Percentiles rank a stretch among this genome's conserved stretches.
Evolutionary conservation across 140 eudicot genomes (phyloP).

Genomic region (Flaveria floridana): DNA sequence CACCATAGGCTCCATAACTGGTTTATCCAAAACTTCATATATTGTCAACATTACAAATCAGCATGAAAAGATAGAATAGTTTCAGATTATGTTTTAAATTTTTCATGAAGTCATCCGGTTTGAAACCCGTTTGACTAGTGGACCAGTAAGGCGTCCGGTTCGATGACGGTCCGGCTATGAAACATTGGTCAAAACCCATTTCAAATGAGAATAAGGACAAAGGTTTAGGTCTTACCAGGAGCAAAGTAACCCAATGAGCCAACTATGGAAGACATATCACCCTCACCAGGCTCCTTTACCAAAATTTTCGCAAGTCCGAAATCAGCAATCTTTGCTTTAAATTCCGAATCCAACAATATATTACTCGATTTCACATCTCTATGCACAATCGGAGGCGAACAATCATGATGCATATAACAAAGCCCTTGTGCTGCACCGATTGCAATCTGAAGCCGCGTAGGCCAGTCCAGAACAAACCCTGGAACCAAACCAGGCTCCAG

Average conservation of each 20-base stretch:
- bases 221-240: conserved; percentile 47
- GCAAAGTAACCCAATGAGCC: conserved; percentile 84
- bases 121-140: neutral
- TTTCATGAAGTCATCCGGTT: neutral
- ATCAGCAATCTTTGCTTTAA: conserved; percentile 66
- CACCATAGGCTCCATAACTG: too few species aligned
- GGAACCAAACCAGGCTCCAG: conserved; percentile 28
- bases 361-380: conserved; percentile 82
- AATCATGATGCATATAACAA: conserved; percentile 81
- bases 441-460: conserved; percentile 65
- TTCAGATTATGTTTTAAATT: too few species aligned
- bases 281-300: conserved; percentile 44
- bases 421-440: conserved; percentile 84
- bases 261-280: conserved; percentile 55
- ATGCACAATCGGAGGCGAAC: conserved; percentile 65
- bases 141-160: neutral
- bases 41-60: neutral
- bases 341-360: conserved; percentile 64
- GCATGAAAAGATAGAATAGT: neutral
- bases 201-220: neutral
- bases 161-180: neutral
- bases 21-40: too few species aligned
- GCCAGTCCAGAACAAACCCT: conserved; percentile 52
- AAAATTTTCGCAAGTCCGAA: conserved; percentile 69
- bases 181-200: neutral